Percentiles rank a stretch among this genome's conserved stretches.
Evolutionary conservation across 2,329 filamentous ascomycete genomes (phyloP).

Genomic region (Aphanoascus verrucosus): DNA sequence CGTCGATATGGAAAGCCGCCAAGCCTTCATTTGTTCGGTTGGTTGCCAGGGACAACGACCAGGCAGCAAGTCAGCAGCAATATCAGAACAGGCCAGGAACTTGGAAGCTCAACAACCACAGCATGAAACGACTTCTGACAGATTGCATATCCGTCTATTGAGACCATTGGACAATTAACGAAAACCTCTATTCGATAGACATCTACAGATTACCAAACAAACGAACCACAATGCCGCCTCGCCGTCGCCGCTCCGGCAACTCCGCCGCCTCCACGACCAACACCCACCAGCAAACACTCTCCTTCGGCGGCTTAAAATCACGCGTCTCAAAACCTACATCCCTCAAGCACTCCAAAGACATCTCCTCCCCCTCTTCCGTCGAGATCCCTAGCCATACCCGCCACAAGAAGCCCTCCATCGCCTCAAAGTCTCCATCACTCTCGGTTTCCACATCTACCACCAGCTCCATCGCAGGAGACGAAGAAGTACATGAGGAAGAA

Average conservation of each 20-base stretch:
- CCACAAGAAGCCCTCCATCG: neutral
- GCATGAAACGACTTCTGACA: too few species aligned
- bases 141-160: neutral
- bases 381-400: neutral
- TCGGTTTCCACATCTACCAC: neutral
- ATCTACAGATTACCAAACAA: neutral
- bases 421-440: too few species aligned
- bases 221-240: constrained; percentile 31
- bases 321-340: constrained; percentile 48
- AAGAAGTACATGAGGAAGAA: neutral
- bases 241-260: constrained; percentile 29
- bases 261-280: constrained; percentile 25
- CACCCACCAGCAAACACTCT: constrained; percentile 46
- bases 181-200: neutral
- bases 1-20: neutral
- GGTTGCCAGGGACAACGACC: constrained; percentile 15
- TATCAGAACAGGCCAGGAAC: neutral
- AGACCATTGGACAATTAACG: neutral
- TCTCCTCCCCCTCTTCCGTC: constrained; percentile 3
- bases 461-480: constrained; percentile 3
- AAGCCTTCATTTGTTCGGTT: neutral
- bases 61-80: constrained; percentile 5
- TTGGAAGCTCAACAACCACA: too few species aligned
- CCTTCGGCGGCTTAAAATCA: constrained; percentile 49
- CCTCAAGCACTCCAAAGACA: constrained; percentile 6